phyloP scores from a whole-genome alignment of 139 green algal genomes.

The Penium margaritaceum region DNA sequence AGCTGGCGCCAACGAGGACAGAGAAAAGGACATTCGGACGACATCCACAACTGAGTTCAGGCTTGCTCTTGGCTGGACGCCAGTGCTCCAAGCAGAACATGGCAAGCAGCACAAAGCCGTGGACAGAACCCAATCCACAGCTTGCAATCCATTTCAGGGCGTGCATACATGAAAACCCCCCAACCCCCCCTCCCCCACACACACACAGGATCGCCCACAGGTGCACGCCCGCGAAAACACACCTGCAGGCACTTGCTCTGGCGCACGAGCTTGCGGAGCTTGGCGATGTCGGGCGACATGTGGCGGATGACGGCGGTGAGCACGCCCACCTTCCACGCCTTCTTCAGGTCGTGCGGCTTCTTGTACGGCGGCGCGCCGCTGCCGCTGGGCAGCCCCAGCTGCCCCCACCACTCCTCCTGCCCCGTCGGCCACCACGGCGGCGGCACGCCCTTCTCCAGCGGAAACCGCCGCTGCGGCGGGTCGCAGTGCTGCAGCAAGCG shows the following conservation, averaged over 20 bases:
- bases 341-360: constrained; percentile 45
- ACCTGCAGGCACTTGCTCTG: constrained; percentile 42
- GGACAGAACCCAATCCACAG: too few relatives aligned
- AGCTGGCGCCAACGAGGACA: too few relatives aligned
- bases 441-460: constrained; percentile 38
- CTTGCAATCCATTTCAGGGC: too few relatives aligned
- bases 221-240: too few relatives aligned
- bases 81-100: too few relatives aligned
- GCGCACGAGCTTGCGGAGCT: constrained; percentile 37
- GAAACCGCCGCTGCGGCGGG: constrained; percentile 33
- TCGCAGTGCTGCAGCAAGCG: constrained; percentile 43
- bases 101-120: too few relatives aligned
- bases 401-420: constrained; percentile 40
- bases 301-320: constrained; percentile 45
- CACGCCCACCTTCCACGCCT: constrained; percentile 45
- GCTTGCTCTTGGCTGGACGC: too few relatives aligned
- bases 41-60: too few relatives aligned
- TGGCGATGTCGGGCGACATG: constrained; percentile 43
- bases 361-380: constrained; percentile 32
- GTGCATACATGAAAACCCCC: too few relatives aligned
- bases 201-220: too few relatives aligned
- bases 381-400: constrained; percentile 27
- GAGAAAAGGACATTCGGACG: too few relatives aligned
- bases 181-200: too few relatives aligned
- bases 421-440: constrained; percentile 43